Evolutionary conservation across 345 rosid genomes (phyloP).

Genomic region (Gossypium longicalyx): DNA sequence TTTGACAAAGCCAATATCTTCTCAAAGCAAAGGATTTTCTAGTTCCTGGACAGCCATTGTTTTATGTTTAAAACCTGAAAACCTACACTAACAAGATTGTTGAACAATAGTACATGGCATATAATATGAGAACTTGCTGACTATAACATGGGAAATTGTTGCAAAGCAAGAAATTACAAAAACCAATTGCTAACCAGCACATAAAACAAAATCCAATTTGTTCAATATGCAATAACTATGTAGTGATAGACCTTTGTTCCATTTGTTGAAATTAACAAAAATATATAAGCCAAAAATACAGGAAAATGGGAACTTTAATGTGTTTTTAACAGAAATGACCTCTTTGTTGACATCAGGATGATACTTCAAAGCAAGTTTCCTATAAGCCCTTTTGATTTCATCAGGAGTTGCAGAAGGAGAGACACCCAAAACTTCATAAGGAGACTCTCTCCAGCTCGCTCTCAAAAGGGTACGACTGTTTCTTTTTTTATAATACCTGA

Average conservation of each 20-base stretch:
- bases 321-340: conserved; percentile 29
- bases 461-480: conserved; percentile 26
- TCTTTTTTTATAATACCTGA: conserved; percentile 26
- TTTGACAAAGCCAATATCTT: not conserved
- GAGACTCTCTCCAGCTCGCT: conserved; percentile 64
- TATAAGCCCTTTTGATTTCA: conserved; percentile 91
- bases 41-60: not conserved
- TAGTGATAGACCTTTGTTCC: no score
- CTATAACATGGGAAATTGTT: no score
- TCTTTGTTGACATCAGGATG: conserved; percentile 96
- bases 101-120: not conserved
- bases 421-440: conserved; percentile 80
- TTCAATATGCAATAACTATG: no score
- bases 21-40: conserved; percentile 5
- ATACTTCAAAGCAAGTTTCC: conserved; percentile 91
- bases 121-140: no score
- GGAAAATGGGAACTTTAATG: not conserved
- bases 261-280: not conserved
- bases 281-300: not conserved
- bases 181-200: no score
- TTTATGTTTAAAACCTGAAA: not conserved
- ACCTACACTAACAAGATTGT: not conserved
- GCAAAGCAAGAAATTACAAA: no score
- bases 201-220: no score
- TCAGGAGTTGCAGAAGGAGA: conserved; percentile 69